Evolutionary conservation across 768 basidiomycete genomes (phyloP).

Genomic region (Pleurotus salmoneostramineus): DNA sequence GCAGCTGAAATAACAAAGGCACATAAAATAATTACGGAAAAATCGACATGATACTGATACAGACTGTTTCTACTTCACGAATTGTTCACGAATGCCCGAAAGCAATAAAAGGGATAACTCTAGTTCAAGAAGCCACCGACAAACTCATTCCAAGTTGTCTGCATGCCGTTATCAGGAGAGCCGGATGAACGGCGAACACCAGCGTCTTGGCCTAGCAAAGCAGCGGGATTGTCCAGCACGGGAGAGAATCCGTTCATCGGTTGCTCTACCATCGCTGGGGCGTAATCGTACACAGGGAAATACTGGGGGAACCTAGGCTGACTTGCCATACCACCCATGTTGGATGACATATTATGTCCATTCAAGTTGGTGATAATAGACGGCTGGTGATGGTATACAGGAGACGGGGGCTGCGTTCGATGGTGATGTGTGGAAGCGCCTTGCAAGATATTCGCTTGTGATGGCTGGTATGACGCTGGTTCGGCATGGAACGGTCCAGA

Average conservation of each 20-base stretch:
- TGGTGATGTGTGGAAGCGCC: conserved; percentile 16
- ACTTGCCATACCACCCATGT: conserved; percentile 7
- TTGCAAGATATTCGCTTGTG: conserved; percentile 11
- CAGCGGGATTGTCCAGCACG: conserved; percentile 9
- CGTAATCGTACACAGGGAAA: conserved; percentile 76
- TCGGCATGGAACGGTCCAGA: conserved; percentile 2
- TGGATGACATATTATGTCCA: conserved; percentile 10
- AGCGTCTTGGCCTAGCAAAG: conserved; percentile 22
- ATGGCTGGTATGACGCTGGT: conserved; percentile 7
- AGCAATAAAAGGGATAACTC: background rate
- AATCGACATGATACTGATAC: background rate
- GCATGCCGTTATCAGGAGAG: conserved; percentile 60
- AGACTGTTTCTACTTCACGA: background rate
- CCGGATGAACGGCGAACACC: conserved; percentile 42
- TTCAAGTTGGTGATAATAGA: conserved; percentile 12
- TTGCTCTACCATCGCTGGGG: conserved; percentile 9
- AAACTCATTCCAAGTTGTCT: conserved; percentile 63
- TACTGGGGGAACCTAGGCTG: conserved; percentile 53
- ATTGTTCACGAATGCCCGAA: background rate
- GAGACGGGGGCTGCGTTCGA: conserved; percentile 7
- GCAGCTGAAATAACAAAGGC: too few relatives aligned
- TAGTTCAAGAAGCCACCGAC: conserved; percentile 35
- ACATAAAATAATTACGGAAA: background rate
- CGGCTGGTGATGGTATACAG: conserved; percentile 13
- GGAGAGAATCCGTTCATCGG: conserved; percentile 5